Base-by-base conservation (phyloP, 2,329 filamentous ascomycete genomes). In the Coniochaeta hoffmannii region DNA sequence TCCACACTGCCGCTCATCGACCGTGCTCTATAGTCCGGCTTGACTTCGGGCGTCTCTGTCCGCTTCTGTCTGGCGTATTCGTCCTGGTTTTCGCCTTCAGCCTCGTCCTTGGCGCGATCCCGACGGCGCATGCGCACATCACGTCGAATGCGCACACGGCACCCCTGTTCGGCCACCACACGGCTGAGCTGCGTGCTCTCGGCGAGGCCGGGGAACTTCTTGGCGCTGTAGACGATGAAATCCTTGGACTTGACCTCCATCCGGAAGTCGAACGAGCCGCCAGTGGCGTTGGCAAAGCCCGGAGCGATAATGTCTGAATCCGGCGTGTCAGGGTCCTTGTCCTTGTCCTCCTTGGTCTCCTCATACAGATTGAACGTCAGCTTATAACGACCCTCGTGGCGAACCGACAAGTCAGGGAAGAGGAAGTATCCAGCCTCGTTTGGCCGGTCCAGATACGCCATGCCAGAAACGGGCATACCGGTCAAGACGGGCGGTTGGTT, bases 141-240 rank as follows among this genome's bases (percentile, higher is more conserved):
- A 60, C 94, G 89, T 56, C 94, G 85, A 65, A 99, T 99, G 49
- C 94, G 88, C 28, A 99, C 94, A 62, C 93, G 90, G 71, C 94
- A 97, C 57, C 94, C 94, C 72, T 99, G 94, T 71, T 99, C 93
- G 17, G 93, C 92, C 44, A 99, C 91, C 34, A 90, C 88, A 59
- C 92, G 88, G 72, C 92, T 97, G 52, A 97, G 77, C 12, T 82
- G 77, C 0, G 94, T 99, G 74, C 91, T 97, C 70, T 94, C 90
- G 46, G 89, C 87, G 57, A 97, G 76, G 17, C 93, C 94, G 15
- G 94, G 94, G 74, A 99, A 99, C 76, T 97, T 97, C 85, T 97
- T 99, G 53, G 94, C 94, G 64, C 92, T 97, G 76, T 82, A 97
- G 41, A 97, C 94, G 51, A 83, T 86, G 70, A 99, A 97, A 0